Base-by-base conservation (phyloP, 2,329 filamentous ascomycete species). In the Sordariomycetes sp. region DNA sequence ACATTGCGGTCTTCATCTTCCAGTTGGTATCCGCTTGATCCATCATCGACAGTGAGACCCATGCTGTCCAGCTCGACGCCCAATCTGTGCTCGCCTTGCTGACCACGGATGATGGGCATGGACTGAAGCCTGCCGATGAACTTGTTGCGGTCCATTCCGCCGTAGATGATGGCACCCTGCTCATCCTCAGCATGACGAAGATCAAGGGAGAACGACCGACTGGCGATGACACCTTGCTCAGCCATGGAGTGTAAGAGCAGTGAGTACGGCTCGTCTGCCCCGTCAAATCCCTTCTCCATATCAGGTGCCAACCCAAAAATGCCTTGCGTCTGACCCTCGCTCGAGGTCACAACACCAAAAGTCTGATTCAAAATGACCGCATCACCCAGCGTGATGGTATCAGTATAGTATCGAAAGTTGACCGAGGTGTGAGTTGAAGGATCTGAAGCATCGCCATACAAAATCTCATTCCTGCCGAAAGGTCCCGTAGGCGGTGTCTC, bases 181-280 rank as follows among this genome's bases (percentile, higher is more conserved):
- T 58, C 43, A 9, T 57, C 50, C 10, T 60, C 61, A 26, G 58
- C 43, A 33, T 61, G 59, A 4, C 69, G 65, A 12, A 74, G 50
- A 34, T 73, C 68, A 17, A 74, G 54, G 6, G 65, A 55, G 44
- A 72, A 73, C 23, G 66, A 53, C n/a, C 64, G 64, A 36, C 62
- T 68, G 29, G 60, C 54, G 36, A 70, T 72, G 21, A 68, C 44
- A 12, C 62, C 63, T 42, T 72, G 62, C 1, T 53, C 45, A 2
- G 57, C 57, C 48, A 74, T 58, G 16, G 56, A 66, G 42, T 68
- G 68, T 30, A 73, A 54, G 15, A 81, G 59, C 17, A 73, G 62
- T 2, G 67, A 68, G 37, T 81, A 80, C 3, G 58, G 58, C 27
- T 47, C 34, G 24, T 48, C 34, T 15, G 24, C 26, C 27, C 45